Conservation (phyloP, 2,329 filamentous ascomycete genomes). For the Tolypocladium guangdongense region DNA sequence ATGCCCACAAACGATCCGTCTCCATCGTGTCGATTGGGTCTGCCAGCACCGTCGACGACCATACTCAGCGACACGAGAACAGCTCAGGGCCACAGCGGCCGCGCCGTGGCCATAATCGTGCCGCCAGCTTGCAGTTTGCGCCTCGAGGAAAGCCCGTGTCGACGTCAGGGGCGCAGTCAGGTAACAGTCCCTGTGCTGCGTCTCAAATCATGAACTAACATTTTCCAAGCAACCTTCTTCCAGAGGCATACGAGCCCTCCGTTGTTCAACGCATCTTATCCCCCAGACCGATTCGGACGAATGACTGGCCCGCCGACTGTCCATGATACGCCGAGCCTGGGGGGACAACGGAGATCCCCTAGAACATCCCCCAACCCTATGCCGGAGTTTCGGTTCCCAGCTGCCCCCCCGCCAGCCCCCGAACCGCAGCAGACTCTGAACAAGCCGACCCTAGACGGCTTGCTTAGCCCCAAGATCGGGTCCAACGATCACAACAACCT, state of each 20-base stretch:
- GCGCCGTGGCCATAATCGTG: slow-evolving; percentile 58
- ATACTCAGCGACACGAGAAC: slow-evolving; percentile 29
- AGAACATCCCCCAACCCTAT: slow-evolving; percentile 31
- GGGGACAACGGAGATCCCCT: slow-evolving; percentile 26
- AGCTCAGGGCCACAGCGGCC: slow-evolving; percentile 36
- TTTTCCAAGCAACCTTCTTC: slow-evolving; percentile 20
- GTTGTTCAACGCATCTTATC: slow-evolving; percentile 44
- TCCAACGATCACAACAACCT: slow-evolving; percentile 23
- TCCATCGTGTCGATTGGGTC: slow-evolving; percentile 73
- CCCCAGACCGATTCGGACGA: slow-evolving; percentile 35
- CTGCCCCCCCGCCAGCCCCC: slow-evolving; percentile 29
- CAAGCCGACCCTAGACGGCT: slow-evolving; percentile 23
- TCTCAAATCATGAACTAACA: slow-evolving; percentile 2
- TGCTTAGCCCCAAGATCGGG: slow-evolving; percentile 27
- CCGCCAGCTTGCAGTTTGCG: slow-evolving; percentile 68
- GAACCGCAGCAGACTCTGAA: slow-evolving; percentile 18
- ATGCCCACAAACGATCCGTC: slow-evolving; percentile 63
- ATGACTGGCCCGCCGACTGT: slow-evolving; percentile 30
- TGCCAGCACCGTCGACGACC: slow-evolving; percentile 36
- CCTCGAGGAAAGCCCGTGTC: slow-evolving; percentile 29
- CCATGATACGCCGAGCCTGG: slow-evolving; percentile 32
- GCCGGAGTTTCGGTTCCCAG: slow-evolving; percentile 48
- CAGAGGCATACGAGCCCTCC: slow-evolving; percentile 37
- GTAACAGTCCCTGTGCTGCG: slow-evolving; percentile 19
- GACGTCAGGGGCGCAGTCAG: slow-evolving; percentile 27